Percentiles rank a stretch among this genome's conserved stretches.
phyloP scores from a whole-genome alignment of 2,329 filamentous ascomycete species.

The Colletotrichum sp. region DNA sequence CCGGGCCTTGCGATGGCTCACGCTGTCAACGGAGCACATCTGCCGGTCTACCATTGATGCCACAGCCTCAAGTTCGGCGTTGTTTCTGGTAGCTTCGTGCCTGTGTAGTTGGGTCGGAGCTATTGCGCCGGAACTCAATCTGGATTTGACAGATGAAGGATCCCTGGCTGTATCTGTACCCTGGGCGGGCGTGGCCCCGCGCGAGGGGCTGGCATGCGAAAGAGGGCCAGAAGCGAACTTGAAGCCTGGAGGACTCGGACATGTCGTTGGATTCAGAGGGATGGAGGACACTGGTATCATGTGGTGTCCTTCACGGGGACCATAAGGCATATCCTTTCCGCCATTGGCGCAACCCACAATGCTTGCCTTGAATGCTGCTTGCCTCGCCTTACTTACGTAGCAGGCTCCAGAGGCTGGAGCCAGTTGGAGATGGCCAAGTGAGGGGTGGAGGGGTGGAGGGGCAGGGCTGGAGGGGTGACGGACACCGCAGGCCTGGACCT shows the following conservation, averaged over 20 bases:
- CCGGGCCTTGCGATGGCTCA: not conserved
- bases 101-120: not conserved
- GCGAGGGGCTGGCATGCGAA: not conserved
- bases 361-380: not conserved
- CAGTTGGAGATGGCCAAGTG: not conserved
- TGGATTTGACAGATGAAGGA: not conserved
- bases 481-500: not conserved
- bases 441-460: conserved; percentile 16
- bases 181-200: not conserved
- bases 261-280: not conserved
- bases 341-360: not conserved
- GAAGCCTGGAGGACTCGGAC: not conserved
- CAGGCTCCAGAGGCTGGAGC: not conserved
- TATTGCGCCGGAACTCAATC: conserved; percentile 9
- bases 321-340: not conserved
- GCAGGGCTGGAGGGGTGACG: conserved; percentile 3
- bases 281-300: not conserved
- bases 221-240: not conserved
- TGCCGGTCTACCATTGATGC: not conserved
- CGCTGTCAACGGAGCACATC: not conserved
- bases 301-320: not conserved
- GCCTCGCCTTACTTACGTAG: not conserved
- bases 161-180: not conserved
- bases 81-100: not conserved
- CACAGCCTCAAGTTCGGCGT: not conserved